Evolutionary conservation across 495 filamentous ascomycete species (phyloP), one percentile per base, ranked within the genome.

Genomic region (Talaromyces trachyspermus): DNA sequence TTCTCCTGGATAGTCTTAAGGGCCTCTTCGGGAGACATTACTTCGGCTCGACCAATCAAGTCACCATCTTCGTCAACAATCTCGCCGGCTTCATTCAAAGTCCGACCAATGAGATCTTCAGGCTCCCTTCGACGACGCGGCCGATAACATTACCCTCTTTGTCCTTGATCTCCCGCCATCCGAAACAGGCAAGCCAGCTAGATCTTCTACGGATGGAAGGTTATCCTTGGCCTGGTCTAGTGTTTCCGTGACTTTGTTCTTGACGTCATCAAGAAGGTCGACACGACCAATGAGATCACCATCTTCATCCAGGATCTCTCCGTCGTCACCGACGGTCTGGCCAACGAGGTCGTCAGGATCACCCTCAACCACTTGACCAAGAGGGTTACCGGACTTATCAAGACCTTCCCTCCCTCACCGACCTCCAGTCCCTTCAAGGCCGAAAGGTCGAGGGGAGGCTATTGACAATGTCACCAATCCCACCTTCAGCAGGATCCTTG

Each of bases 381-480:
- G 43, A 40, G 49, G 61, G 49, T 68, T 63, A 0, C 69, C 69
- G 14, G 61, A 62, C 20, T 65, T 48, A 15, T 70, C 69, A 66
- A 53, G 20, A 68, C 57, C 22, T 69, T 54, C 8, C 68, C 72
- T 12, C 56, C 68, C 22, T 74, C 66, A 7, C 61, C 60, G 52
- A 94, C 77, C 46, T 73, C 76, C 57, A 79, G 80, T 54, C 78
- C 79, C 47, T 81, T 83, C 32, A 92, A 67, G n/a, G 78, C 61
- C 0, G 83, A 82, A 32, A 84, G 71, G 56, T 89, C 81, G 10
- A 69, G 50, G 63, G 64, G 10, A 61, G 43, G 9, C 57, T 58
- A 2, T 67, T 58, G 8, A 56, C 54, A 2, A 55, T 61, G 15
- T 58, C 58, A 40, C 73, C 56, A 1, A 50, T 53, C 15, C 54